Evolutionary conservation across 164 flowering plant species (phyloP), one percentile per base, ranked within the genome.

Genomic region (Cinnamomum chago): DNA sequence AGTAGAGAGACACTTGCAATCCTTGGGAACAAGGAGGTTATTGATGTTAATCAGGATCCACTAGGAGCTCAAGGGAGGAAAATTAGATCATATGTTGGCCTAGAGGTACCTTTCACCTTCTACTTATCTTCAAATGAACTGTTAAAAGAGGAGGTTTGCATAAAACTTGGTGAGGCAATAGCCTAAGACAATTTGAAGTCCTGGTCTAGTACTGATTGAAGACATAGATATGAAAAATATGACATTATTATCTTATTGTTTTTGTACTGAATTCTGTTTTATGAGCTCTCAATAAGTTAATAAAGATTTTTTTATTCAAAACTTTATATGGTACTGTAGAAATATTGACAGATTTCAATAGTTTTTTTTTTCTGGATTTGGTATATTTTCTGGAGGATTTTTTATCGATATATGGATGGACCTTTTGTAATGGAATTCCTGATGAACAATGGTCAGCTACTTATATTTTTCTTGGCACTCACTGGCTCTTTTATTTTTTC

Each of bases 31-130:
- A 85, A 78, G 67, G 89, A 85, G 66, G 89, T 85, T 65, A 84
- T 85, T 50, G 80, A 70, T 64, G 86, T 87, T 65, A 87, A 87
- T 75, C 88, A 85, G 71, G 89, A 84, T 76, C 76, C 79, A 51
- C 67, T 85, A 9, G 88, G 87, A 62, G 72, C 84, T 72, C 89
- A 85, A 76, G 88, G 85, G 58, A 82, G 82, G 72, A 87, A 85
- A 70, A 74, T 83, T 27, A 73, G 82, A 77, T 80, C 85, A 72
- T 67, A 52, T 65, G 65, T 62, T 12, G 86, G 81, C 67, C 72
- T 84, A n/a, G 89, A 84, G 79, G 89, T 84, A 80, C 1, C 35
- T 65, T 50, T 76, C 9, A 20, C 52, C 30, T 47, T 5, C 25
- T 20, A 14, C 25, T 65, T 65, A 4, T 25, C 7, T 25, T 22